Conservation (phyloP, 2,329 filamentous ascomycete genomes). For the Graphilbum ipis-grandicollis region DNA sequence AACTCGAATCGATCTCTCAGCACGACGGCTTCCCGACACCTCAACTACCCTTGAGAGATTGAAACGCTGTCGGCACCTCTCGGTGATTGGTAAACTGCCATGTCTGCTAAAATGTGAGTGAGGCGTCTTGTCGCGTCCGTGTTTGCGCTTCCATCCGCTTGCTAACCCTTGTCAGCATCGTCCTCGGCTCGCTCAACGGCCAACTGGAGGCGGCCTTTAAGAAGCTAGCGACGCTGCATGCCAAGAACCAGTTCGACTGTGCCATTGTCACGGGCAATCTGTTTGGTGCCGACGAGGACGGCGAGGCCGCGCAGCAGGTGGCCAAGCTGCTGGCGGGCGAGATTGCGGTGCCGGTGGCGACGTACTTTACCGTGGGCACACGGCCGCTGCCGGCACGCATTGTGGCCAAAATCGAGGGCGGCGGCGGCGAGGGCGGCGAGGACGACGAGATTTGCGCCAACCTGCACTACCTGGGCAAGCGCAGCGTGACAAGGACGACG, state of each 20-base stretch:
- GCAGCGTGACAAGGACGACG: slow-evolving; percentile 72
- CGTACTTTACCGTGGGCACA: slow-evolving; percentile 76
- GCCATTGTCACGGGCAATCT: slow-evolving; percentile 73
- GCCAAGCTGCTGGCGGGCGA: slow-evolving; percentile 52
- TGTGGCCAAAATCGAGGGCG: slow-evolving; percentile 42
- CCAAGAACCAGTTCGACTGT: slow-evolving; percentile 77
- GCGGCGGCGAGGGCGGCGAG: too few relatives aligned
- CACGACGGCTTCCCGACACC: too few relatives aligned
- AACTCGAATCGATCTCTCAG: too few relatives aligned
- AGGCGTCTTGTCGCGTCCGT: too few relatives aligned
- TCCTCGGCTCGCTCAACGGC: slow-evolving; percentile 70
- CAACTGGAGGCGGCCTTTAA: slow-evolving; percentile 58
- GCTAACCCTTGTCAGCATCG: too few relatives aligned
- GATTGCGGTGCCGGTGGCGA: slow-evolving; percentile 60
- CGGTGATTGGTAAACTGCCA: too few relatives aligned
- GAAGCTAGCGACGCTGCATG: slow-evolving; percentile 65
- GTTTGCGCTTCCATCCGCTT: too few relatives aligned
- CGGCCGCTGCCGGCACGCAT: slow-evolving; percentile 54
- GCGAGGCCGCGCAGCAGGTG: slow-evolving; percentile 24
- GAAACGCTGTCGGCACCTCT: too few relatives aligned
- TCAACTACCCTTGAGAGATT: too few relatives aligned
- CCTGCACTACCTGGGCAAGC: slow-evolving; percentile 75
- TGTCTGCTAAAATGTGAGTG: too few relatives aligned
- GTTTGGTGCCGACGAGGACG: slow-evolving; percentile 46
- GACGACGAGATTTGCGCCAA: slow-evolving; percentile 56